Evolutionary conservation across 371 early-diverging fungal species (phyloP), one percentile per base, ranked within the genome.

Genomic region (Circinella minor): DNA sequence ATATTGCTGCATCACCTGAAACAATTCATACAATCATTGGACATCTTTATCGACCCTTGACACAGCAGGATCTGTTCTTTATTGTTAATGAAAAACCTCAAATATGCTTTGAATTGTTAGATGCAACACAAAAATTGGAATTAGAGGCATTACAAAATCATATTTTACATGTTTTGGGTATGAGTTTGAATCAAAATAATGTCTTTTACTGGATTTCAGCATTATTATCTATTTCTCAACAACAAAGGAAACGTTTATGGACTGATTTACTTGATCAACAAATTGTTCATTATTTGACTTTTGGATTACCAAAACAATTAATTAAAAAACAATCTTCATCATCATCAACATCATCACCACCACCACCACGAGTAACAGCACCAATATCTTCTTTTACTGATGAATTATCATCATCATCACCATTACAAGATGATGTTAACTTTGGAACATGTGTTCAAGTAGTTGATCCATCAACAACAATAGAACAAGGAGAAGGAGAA

Each of bases 61-160:
- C 75, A 13, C 75, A 75, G 27, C 74, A 76, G n/a, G 78, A 82
- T 7, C 64, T 82, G 15, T 59, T 65, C 43, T 82, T 66, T 61
- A 55, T 75, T 4, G 80, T 75, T 55, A 77, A 61, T 17, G 80
- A 82, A 54, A 80, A 78, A 36, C 80, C 79, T 14, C 77, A 74
- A 36, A 68, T 82, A 36, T 74, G 72, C 18, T 65, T 77, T 55
- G 83, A 82, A 57, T 46, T 82, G 34, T 55, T 82, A 49, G 77
- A 75, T 36, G 77, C 79, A 3, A 63, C 83, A 6, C 80, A 82
- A 17, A 72, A 78, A 57, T 67, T 80, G 15, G 83, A 78, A 17
- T 36, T 82, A 59, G 74, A 79, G 7, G 38, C 55, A 6, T 37
- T 82, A 17, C 60, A 73, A 59, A 71, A 75, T 39, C 69, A 70